Evolutionary conservation across 2,329 filamentous ascomycete genomes (phyloP).

Genomic region (Aspergillus cejpii): DNA sequence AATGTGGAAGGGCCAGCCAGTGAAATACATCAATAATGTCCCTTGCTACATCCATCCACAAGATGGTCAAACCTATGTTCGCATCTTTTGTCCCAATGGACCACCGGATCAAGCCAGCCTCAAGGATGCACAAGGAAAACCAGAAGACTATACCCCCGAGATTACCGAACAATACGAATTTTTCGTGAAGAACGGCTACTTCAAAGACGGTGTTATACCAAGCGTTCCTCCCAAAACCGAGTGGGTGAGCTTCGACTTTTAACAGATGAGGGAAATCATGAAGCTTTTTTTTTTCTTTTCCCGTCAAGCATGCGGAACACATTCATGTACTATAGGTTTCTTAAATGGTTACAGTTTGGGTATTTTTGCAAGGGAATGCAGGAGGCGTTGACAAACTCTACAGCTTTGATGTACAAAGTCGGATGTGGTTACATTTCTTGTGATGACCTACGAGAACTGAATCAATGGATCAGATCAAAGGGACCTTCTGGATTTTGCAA

Average conservation of each 20-base stretch:
- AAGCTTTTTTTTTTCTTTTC: conserved; percentile 1
- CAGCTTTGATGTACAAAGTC: no score
- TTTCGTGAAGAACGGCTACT: conserved; percentile 59
- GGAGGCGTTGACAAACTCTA: neutral
- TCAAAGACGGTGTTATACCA: conserved; percentile 66
- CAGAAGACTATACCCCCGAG: conserved; percentile 46
- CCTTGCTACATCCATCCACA: conserved; percentile 49
- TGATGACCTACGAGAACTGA: conserved; percentile 1
- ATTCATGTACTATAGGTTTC: neutral
- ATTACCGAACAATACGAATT: conserved; percentile 57
- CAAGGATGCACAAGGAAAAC: conserved; percentile 47
- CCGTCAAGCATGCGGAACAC: neutral
- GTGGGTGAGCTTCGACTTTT: conserved; percentile 69
- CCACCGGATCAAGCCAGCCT: conserved; percentile 48
- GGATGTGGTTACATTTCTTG: no score
- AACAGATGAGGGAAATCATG: conserved; percentile 15
- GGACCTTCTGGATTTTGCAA: conserved; percentile 25
- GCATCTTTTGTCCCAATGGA: conserved; percentile 68
- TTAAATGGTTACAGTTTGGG: neutral
- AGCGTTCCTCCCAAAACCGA: conserved; percentile 70
- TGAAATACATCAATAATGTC: conserved; percentile 51
- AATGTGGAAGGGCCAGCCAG: conserved; percentile 58
- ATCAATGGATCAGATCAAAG: neutral
- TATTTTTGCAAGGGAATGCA: neutral
- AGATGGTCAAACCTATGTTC: conserved; percentile 52